Evolutionary conservation across 495 filamentous ascomycete species (phyloP).

Genomic region (Penicillium goetzii): DNA sequence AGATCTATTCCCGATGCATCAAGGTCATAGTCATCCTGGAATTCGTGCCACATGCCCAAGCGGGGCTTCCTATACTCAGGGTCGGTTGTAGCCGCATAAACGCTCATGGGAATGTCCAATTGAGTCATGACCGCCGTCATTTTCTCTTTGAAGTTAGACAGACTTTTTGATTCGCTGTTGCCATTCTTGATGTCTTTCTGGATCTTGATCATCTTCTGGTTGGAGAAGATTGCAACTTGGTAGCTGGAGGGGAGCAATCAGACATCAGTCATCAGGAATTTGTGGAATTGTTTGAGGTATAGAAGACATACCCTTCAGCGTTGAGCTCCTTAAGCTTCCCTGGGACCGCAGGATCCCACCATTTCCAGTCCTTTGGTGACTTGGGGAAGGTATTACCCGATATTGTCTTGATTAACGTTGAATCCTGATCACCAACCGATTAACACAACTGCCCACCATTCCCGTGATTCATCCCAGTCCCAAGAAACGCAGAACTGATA

Average conservation of each 20-base stretch:
- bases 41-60: conserved; percentile 85
- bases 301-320: conserved; percentile 64
- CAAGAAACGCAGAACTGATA: background rate
- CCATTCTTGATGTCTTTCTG: conserved; percentile 71
- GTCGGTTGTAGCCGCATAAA: conserved; percentile 83
- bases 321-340: conserved; percentile 64
- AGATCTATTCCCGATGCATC: conserved; percentile 66
- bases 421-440: conserved; percentile 62
- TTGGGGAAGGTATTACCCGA: conserved; percentile 80
- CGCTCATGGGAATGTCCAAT: conserved; percentile 73
- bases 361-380: conserved; percentile 84
- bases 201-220: conserved; percentile 80
- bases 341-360: conserved; percentile 83
- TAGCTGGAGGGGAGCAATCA: conserved; percentile 54
- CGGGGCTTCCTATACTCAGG: conserved; percentile 87
- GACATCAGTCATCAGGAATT: background rate
- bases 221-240: conserved; percentile 77
- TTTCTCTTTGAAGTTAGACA: conserved; percentile 79
- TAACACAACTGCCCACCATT: background rate
- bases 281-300: background rate
- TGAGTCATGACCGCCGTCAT: conserved; percentile 66
- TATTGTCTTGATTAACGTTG: conserved; percentile 76
- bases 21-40: conserved; percentile 74
- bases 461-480: background rate
- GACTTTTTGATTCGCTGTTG: conserved; percentile 63